A percentile compares a stretch with the other conserved stretches of the same genome.
phyloP scores from a whole-genome alignment of 305 asterid genomes.

The Fraxinus platypoda region DNA sequence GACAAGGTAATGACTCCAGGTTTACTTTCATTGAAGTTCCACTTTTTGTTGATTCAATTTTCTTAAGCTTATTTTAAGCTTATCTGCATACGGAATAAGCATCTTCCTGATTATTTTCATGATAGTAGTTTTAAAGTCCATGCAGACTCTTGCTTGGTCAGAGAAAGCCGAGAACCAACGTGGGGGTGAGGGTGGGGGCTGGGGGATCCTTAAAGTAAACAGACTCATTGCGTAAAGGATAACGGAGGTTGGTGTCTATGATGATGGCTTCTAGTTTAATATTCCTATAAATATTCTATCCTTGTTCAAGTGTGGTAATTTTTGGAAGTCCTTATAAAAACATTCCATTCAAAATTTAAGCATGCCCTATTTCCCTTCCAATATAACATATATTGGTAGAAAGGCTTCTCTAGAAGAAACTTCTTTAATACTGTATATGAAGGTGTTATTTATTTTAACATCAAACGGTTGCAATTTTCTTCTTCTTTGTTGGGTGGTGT shows the following conservation, averaged over 20 bases:
- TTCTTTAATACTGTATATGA: background rate
- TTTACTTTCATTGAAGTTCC: background rate
- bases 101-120: background rate
- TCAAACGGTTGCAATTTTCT: background rate
- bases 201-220: background rate
- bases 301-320: background rate
- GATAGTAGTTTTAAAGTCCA: background rate
- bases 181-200: background rate
- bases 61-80: background rate
- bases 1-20: slow-evolving; percentile 60
- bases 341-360: background rate
- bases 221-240: background rate
- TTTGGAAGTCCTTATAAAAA: background rate
- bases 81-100: background rate
- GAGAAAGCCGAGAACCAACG: background rate
- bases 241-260: background rate
- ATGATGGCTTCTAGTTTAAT: background rate
- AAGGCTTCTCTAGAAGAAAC: background rate
- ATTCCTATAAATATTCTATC: background rate
- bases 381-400: background rate
- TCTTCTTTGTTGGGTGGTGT: background rate
- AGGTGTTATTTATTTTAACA: background rate
- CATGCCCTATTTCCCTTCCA: background rate
- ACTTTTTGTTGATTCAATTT: background rate
- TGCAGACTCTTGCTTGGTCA: slow-evolving; percentile 7